These are phyloP conservation scores for Paecilomyces fulvus DNA, from an alignment of 2,329 filamentous ascomycete species.

Conservation along the genomic window DNA sequence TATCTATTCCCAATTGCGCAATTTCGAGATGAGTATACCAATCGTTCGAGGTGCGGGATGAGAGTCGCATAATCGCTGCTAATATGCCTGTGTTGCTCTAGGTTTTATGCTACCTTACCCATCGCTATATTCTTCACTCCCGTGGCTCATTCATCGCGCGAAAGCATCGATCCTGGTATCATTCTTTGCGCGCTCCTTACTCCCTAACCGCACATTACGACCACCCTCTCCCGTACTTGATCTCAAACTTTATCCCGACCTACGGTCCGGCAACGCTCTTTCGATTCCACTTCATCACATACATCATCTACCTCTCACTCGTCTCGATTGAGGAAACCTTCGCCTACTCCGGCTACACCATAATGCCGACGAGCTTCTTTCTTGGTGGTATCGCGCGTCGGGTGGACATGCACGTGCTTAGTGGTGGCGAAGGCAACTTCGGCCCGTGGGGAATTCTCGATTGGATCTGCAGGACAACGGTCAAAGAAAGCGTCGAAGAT, in stretches of 20 bases:
- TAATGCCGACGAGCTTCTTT: conserved; percentile 50
- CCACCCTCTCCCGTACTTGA: conserved; percentile 48
- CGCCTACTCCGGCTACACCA: conserved; percentile 51
- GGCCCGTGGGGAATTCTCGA: conserved; percentile 39
- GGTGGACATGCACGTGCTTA: conserved; percentile 47
- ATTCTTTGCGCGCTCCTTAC: conserved; percentile 45
- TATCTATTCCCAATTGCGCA: not conserved
- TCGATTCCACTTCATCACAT: conserved; percentile 54
- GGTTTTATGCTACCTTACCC: conserved; percentile 54
- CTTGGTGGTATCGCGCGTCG: conserved; percentile 51
- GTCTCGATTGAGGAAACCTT: conserved; percentile 54
- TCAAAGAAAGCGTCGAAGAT: conserved; percentile 41
- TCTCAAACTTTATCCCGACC: conserved; percentile 48
- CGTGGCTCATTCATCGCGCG: conserved; percentile 44
- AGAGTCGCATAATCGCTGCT: not conserved
- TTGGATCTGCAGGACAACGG: conserved; percentile 34
- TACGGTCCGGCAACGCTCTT: conserved; percentile 49
- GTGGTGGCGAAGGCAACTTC: conserved; percentile 37
- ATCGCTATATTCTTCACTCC: conserved; percentile 63
- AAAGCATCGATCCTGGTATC: conserved; percentile 49
- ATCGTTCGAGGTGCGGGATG: not conserved
- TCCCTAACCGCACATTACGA: conserved; percentile 53
- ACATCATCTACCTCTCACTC: conserved; percentile 45
- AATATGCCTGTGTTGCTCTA: conserved; percentile 5
- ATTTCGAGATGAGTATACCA: not conserved